Base-by-base conservation (phyloP, 495 filamentous ascomycete genomes). In the Aspergillus wentii region DNA sequence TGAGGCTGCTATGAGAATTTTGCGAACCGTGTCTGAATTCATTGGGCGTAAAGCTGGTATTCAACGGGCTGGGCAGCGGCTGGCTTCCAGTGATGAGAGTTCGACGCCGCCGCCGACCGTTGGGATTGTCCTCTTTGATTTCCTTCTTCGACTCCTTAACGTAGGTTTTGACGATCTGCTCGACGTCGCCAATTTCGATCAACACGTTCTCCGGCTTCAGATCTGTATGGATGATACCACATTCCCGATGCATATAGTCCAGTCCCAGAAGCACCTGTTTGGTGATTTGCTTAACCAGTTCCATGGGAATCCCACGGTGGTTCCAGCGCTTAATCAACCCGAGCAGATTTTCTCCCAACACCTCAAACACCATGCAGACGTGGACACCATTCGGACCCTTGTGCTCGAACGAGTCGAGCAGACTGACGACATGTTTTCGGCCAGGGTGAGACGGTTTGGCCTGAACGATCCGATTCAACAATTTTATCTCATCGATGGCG, bases 331-430 rank as follows among this genome's bases (percentile, higher is more conserved):
- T 98, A 70, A 98, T 98, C 59, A 98, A 63, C 9, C 94, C 92
- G 36, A 98, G 63, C 33, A 98, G 59, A 55, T 98, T 98, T 72
- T 98, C 92, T 10, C 92, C 92, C 32, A 98, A 66, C 9, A 98
- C 92, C 61, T 98, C 92, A 49, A 98, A 98, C 4, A 98, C 92
- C 91, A 98, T 98, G 71, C 92, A 98, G 33, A 97, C 89, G 54
- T 98, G 92, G 20, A 86, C 80, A 26, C 92, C 92, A 60, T 98
- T 91, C 10, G 91, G 92, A 4, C 92, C 92, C 62, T 94, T 94
- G 64, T 97, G 92, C 49, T 95, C 94, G 56, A 98, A 98, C 3
- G 87, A 94, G 61, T 98, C 92, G 41, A 97, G 70, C 14, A 98
- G 72, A 59, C 89, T 94, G 48, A 98, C 92, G 35, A 97, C 91